phyloP scores from a whole-genome alignment of 2,329 filamentous ascomycete genomes.

The Dactylellina parvicollis region DNA sequence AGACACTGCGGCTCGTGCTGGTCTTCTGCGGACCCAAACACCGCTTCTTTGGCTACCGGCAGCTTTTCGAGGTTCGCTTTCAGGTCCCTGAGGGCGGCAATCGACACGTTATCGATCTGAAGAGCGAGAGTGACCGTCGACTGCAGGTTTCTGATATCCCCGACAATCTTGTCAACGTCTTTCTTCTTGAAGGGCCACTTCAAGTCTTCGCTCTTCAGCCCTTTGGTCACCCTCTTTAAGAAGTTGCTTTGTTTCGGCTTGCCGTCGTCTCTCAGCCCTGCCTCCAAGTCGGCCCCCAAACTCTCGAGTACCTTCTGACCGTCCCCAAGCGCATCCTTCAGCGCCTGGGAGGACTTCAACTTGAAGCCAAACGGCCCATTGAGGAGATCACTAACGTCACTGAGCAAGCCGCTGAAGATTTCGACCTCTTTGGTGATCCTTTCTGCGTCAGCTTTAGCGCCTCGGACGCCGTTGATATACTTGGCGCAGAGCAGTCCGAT shows the following conservation, averaged over 20 bases:
- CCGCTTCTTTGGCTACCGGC: constrained; percentile 46
- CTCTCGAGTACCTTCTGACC: neutral
- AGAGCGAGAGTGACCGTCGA: constrained; percentile 2
- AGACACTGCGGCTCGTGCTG: constrained; percentile 57
- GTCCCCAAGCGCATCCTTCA: neutral
- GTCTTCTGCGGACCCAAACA: constrained; percentile 54
- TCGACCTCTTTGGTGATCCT: neutral
- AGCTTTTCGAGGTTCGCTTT: constrained; percentile 14
- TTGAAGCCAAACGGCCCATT: neutral
- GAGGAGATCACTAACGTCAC: neutral
- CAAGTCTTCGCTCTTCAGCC: neutral
- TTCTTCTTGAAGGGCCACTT: constrained; percentile 35
- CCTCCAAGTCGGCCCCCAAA: neutral
- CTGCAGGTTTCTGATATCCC: neutral
- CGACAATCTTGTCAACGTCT: constrained; percentile 16
- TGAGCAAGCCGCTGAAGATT: neutral
- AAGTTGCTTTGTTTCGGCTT: neutral
- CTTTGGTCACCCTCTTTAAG: neutral
- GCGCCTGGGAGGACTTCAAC: neutral
- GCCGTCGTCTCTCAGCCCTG: neutral
- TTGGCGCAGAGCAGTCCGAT: constrained; percentile 2
- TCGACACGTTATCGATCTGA: constrained; percentile 17
- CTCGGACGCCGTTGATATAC: neutral
- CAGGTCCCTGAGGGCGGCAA: constrained; percentile 16
- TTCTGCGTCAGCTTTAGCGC: neutral